phyloP scores from a whole-genome alignment of 768 basidiomycete species.

The Lactarius vividus region DNA sequence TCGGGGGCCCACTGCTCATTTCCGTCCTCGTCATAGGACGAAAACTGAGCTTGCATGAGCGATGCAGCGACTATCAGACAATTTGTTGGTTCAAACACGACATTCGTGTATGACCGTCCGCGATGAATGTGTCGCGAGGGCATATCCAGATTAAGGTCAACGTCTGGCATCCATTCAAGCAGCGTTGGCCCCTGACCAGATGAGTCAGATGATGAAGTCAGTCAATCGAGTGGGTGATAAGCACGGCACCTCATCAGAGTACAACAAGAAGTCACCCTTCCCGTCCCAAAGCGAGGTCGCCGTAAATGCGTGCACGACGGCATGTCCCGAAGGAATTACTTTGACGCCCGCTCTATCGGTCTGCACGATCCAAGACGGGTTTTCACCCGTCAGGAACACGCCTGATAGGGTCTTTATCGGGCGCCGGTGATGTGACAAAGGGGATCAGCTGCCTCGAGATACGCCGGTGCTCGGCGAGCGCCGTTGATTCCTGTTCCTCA shows the following conservation, averaged over 20 bases:
- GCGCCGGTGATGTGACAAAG: constrained; percentile 55
- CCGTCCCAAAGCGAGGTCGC: constrained; percentile 81
- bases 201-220: background rate
- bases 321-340: constrained; percentile 70
- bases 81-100: constrained; percentile 81
- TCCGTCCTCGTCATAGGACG: constrained; percentile 83
- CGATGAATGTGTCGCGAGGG: constrained; percentile 70
- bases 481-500: constrained; percentile 62
- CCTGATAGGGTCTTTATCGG: constrained; percentile 54
- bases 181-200: constrained; percentile 65
- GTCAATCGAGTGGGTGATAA: background rate
- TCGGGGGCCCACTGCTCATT: constrained; percentile 74
- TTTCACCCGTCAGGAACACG: constrained; percentile 88
- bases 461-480: constrained; percentile 67
- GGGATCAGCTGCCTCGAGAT: constrained; percentile 64
- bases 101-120: constrained; percentile 73
- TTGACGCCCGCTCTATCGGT: constrained; percentile 67
- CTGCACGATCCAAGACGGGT: constrained; percentile 83
- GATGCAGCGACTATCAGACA: constrained; percentile 81
- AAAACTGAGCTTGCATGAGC: constrained; percentile 71
- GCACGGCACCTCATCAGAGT: constrained; percentile 77
- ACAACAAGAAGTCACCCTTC: constrained; percentile 79
- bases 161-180: constrained; percentile 76
- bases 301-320: constrained; percentile 80
- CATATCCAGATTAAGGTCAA: constrained; percentile 66